Base-by-base conservation (phyloP, 805 yeast genomes). In the Crinitomyces ghanaensis region DNA sequence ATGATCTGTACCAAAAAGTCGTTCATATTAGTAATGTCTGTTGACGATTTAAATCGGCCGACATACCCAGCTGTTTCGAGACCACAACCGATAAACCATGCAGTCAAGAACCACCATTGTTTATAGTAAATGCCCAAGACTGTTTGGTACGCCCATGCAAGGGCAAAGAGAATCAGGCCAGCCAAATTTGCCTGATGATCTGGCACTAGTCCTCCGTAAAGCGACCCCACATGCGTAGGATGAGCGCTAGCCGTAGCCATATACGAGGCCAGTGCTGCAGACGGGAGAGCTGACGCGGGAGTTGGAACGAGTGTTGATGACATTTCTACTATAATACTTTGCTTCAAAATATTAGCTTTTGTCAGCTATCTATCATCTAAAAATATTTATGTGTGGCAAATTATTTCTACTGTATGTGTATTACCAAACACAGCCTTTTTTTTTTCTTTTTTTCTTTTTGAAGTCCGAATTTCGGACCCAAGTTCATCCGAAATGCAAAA, bases 41-140 rank as follows among this genome's bases (percentile, higher is more conserved):
- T 42, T 13, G 66, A 62, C 2, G 76, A 63, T 35, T 68, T 42
- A 2, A 66, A 49, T 34, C 94, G 58, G 3, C 75, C 83, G 6
- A 68, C 51, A 49, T 78, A 84, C 1, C 94, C 93, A 1, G 70
- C 57, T 29, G 74, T 57, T 54, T 82, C 93, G 18, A 79, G 54
- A 0, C 63, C 64, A 12, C 66, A 51, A 1, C 84, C 83, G 39
- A 65, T 54, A 27, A 66, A 49, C 54, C 77, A 68, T 11, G 80
- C 65, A 2, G 60, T 46, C 4, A 74, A 69, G 49, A 80, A 72
- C 79, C 86, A 82, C 65, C 69, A 66, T 42, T 77, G 80, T 26
- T 59, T 62, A 40, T 60, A 67, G 44, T 54, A 61, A 0, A 65
- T 13, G 2, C 72, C 72, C 3, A 67, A 46, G 2, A 41, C 45